These are phyloP conservation scores for Phytophthora vignae DNA, from an alignment of 352 stramenopile genomes.

Conservation along the genomic window DNA sequence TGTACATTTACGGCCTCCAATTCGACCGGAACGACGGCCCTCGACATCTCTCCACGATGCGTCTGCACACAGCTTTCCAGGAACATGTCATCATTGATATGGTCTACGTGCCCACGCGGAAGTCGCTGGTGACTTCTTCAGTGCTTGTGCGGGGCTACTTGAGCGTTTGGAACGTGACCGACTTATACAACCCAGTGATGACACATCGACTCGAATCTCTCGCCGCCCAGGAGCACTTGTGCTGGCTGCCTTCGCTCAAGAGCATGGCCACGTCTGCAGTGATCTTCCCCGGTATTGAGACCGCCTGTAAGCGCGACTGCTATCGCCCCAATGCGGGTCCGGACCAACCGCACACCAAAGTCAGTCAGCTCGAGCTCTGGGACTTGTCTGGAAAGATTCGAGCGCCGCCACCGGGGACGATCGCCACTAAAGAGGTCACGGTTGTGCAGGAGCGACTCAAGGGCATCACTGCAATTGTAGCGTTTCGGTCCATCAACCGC, in stretches of 20 bases:
- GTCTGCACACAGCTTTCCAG: constrained; percentile 80
- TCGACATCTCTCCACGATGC: constrained; percentile 69
- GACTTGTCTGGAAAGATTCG: constrained; percentile 51
- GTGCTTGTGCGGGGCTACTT: constrained; percentile 60
- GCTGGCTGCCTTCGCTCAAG: constrained; percentile 63
- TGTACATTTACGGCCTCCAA: constrained; percentile 69
- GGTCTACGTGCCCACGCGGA: constrained; percentile 54
- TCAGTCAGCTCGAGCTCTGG: constrained; percentile 68
- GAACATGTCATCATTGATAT: constrained; percentile 70
- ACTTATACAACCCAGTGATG: constrained; percentile 66
- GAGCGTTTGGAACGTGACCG: constrained; percentile 64
- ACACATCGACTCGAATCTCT: constrained; percentile 66
- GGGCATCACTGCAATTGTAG: constrained; percentile 53
- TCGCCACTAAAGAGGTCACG: constrained; percentile 37
- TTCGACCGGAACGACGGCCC: constrained; percentile 72
- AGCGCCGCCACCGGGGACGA: constrained; percentile 27
- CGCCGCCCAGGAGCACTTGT: constrained; percentile 63
- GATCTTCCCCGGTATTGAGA: constrained; percentile 43
- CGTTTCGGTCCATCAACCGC: constrained; percentile 60
- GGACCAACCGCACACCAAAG: constrained; percentile 50
- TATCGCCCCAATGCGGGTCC: constrained; percentile 43
- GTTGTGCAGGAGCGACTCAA: constrained; percentile 59
- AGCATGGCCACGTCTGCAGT: constrained; percentile 59
- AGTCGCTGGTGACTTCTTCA: constrained; percentile 66
- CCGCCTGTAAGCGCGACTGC: constrained; percentile 27